Evolutionary conservation across 1,139 yeast species (phyloP), one percentile per base, ranked within the genome.

Genomic region (Meyerozyma sp.): DNA sequence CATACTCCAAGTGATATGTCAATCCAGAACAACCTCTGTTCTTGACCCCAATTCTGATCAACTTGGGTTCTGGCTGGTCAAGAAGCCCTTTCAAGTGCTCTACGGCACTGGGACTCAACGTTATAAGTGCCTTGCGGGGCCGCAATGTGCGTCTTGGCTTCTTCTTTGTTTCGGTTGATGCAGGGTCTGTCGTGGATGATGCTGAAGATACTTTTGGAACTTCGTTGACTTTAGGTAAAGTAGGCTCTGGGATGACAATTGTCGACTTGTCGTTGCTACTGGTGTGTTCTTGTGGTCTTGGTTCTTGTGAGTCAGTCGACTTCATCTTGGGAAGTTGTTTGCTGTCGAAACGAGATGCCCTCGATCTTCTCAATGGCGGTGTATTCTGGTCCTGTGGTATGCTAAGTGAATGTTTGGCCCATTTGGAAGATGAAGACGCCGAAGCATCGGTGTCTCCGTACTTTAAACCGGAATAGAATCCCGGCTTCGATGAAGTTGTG

Each of bases 1-100:
- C 96, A 64, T 93, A 93, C 61, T 90, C 96, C 51, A 93, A 70
- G 62, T 90, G 85, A 64, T 93, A 93, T 0, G 96, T 84, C 49
- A 93, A 74, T 0, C 98, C 98, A 0, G 98, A 91, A 62, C 98
- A 93, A 3, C 98, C 98, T 63, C 97, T 77, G 63, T 93, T 93
- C 54, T 82, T 81, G n/a, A 94, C 98, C 5, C 98, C 96, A 18
- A 93, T 84, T 56, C 97, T 76, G 45, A 93, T 89, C 59, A 89
- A 72, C 65, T 93, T 82, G 23, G 98, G 98, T 40, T 81, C 79
- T 4, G 98, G 98, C 53, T 83, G 87, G 46, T 84, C 77, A 52
- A 85, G 66, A 34, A 93, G 70, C 1, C 74, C 79, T 46, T 69
- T 70, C 49, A 93, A 69, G 63, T 93, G 97, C 6, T 65, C 62